Evolutionary conservation across 108 stramenopile species (phyloP).

Genomic region (Asterionellopsis glacialis): DNA sequence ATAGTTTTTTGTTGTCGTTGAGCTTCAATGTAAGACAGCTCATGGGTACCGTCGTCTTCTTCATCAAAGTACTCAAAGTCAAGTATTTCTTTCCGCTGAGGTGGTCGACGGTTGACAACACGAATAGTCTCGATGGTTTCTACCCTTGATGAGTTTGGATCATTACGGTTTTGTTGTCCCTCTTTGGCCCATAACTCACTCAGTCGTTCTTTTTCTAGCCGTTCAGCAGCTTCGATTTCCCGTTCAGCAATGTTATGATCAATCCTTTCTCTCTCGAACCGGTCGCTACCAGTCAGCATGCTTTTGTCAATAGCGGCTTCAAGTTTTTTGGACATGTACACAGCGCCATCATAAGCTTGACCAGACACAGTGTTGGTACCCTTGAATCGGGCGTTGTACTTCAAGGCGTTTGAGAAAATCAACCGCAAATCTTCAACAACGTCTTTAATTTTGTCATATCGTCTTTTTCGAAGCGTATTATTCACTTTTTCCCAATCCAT

Average conservation of each 20-base stretch:
- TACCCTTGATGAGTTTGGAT: conserved; percentile 12
- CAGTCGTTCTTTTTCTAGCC: conserved; percentile 69
- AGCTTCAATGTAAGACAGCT: conserved; percentile 62
- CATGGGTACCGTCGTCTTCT: conserved; percentile 61
- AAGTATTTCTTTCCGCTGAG: conserved; percentile 35
- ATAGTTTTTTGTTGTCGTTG: conserved; percentile 62
- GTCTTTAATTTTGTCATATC: conserved; percentile 64
- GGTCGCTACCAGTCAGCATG: conserved; percentile 69
- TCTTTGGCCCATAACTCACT: conserved; percentile 20
- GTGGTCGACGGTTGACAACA: conserved; percentile 16
- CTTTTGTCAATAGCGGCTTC: conserved; percentile 76
- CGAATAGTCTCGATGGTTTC: conserved; percentile 21
- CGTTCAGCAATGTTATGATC: conserved; percentile 68
- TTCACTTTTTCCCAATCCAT: conserved; percentile 77
- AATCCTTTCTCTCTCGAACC: conserved; percentile 71
- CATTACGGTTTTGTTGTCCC: conserved; percentile 48
- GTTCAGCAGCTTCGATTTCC: conserved; percentile 68
- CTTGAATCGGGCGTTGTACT: conserved; percentile 58
- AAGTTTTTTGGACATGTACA: conserved; percentile 71
- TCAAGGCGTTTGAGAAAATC: conserved; percentile 83
- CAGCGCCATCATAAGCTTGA: conserved; percentile 62
- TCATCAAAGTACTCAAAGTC: conserved; percentile 89
- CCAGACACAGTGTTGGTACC: conserved; percentile 58
- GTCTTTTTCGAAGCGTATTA: conserved; percentile 57
- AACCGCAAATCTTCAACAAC: conserved; percentile 71